Evolutionary conservation across 139 green algal genomes (phyloP), one percentile per base, ranked within the genome.

Genomic region (Dunaliella sp.): DNA sequence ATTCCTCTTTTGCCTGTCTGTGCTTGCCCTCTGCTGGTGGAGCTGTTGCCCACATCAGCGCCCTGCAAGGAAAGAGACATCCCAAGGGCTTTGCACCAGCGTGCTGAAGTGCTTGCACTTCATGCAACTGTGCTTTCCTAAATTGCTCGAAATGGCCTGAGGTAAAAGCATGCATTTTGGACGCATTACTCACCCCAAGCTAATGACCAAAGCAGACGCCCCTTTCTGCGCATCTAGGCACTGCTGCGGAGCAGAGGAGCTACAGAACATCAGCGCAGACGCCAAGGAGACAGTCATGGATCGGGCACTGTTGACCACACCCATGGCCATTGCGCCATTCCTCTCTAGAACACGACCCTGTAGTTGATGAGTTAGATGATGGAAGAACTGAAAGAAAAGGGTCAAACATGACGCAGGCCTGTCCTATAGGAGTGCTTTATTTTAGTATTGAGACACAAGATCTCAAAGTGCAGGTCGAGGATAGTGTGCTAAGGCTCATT

Each of bases 301-400:
- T 0, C 86, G 73, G 37, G 83, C 26, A 0, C 73, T 81, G 36
- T 57, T 80, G 24, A 83, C 78, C 21, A 88, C 65, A 1, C 85
- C 81, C 31, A 88, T 80, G 26, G 85, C 73, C 0, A 65, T 82
- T 48, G 86, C 86, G 26, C 86, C 86, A 26, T 37, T 80, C 36
- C 34, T 76, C 81, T 88, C 80, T 81, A 88, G 81, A 32, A 88
- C 86, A 1, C 58, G 73, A 1, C 81, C 86, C 81, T 88, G 86
- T n/a, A 88, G 81, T 26, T 16, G 16, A 65, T 26, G 48, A n/a
- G n/a, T n/a, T n/a, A n/a, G n/a, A n/a, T n/a, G n/a, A n/a, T n/a
- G n/a, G n/a, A n/a, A n/a, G n/a, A n/a, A n/a, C n/a, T n/a, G n/a
- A n/a, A n/a, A n/a, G n/a, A n/a, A n/a, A n/a, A n/a, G n/a, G n/a